Percentiles rank a stretch among this genome's conserved stretches.
Conservation (phyloP, 2,329 filamentous ascomycete species). For the Pseudopithomyces maydicus region DNA sequence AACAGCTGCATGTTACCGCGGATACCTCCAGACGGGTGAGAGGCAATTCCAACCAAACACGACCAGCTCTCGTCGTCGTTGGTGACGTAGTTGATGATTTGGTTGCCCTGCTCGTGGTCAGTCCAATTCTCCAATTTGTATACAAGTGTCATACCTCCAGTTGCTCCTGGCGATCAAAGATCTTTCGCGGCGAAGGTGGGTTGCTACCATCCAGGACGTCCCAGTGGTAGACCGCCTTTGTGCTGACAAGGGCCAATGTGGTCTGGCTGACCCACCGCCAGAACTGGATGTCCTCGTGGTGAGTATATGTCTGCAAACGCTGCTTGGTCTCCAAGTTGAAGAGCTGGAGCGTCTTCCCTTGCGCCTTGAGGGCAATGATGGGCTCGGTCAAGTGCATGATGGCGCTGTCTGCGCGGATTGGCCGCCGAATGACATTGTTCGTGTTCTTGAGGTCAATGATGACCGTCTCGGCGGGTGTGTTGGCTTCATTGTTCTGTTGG, state of each 20-base stretch:
- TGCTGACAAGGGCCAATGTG: constrained; percentile 87
- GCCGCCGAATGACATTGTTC: constrained; percentile 91
- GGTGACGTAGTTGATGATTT: constrained; percentile 99
- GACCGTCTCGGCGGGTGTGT: constrained; percentile 87
- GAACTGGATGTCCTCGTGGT: constrained; percentile 97
- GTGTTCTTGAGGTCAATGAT: constrained; percentile 97
- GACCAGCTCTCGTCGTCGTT: constrained; percentile 98
- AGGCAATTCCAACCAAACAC: constrained; percentile 94
- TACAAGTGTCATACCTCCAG: constrained; percentile 67
- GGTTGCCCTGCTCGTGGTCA: constrained; percentile 69
- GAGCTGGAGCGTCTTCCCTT: constrained; percentile 93
- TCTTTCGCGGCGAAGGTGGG: constrained; percentile 75
- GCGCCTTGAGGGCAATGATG: constrained; percentile 95
- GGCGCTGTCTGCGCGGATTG: constrained; percentile 98
- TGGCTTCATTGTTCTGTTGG: constrained; percentile 81
- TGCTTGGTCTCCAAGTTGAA: constrained; percentile 92
- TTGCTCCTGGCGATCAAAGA: constrained; percentile 93
- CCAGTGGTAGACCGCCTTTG: constrained; percentile 94
- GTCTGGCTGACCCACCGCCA: constrained; percentile 99
- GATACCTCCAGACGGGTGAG: constrained; percentile 88
- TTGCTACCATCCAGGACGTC: constrained; percentile 88
- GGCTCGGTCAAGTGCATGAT: constrained; percentile 99
- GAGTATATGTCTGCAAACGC: constrained; percentile 95
- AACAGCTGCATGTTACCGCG: constrained; percentile 97
- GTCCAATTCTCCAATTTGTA: neutral